Base-by-base conservation (phyloP, 352 stramenopile species). In the Phytophthora brassicae region DNA sequence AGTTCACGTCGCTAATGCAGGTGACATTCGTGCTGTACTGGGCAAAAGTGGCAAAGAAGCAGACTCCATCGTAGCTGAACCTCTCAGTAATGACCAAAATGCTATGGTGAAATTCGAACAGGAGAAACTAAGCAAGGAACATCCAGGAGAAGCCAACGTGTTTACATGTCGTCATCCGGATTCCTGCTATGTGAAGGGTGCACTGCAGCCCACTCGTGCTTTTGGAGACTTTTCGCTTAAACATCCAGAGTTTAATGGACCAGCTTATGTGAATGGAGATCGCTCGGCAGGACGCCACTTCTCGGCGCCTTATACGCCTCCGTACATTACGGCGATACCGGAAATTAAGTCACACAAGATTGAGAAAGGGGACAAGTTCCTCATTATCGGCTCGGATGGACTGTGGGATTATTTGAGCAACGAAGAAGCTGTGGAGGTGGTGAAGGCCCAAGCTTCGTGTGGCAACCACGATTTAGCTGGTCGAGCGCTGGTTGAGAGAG, bases 401-500 rank as follows among this genome's bases (percentile, higher is more conserved):
- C 72, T 99, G n/a, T 99, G 96, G 96, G 96, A 99, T 76, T 97
- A 98, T 43, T 78, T 99, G 41, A 89, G 67, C 60, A 98, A 98
- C 68, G 84, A 98, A 70, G 96, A 99, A 38, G 95, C 90, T 14
- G 89, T 98, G 1, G 86, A 97, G 33, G 79, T 98, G n/a, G 94
- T 98, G 14, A 79, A 79, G 22, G 71, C 78, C 31, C 74, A 92
- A 38, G 57, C 70, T 12, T 70, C 67, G 0, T 70, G 77, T 11
- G 82, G 85, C 26, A 86, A 92, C 22, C 77, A 88, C 47, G 80
- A 92, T 14, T 74, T 87, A 14, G 88, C 89, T 1, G 85, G 84
- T 0, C 82, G 88, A 39, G 76, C 75, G 29, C 49, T 97, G 14
- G 84, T 97, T 6, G 85, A 96, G 42, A 74, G 81, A 20, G 88